Conservation (phyloP, 192 early-diverging fungal genomes). For the Coemansia sp. region DNA sequence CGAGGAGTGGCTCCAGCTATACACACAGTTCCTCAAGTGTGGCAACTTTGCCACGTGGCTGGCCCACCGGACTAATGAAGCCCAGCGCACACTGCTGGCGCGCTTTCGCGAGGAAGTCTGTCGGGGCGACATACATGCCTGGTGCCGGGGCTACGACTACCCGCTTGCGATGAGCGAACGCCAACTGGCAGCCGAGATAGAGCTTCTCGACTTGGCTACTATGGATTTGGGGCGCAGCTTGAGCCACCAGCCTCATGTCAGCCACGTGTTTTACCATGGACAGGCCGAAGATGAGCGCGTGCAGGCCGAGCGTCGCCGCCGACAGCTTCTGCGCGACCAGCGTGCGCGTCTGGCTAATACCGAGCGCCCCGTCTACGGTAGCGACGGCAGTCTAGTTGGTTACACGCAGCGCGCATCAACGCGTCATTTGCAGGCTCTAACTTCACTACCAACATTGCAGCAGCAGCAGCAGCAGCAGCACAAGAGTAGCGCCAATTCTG, state of each 20-base stretch:
- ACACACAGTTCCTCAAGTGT: slow-evolving; percentile 84
- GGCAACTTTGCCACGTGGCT: slow-evolving; percentile 98
- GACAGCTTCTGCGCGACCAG: slow-evolving; percentile 41
- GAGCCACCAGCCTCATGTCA: slow-evolving; percentile 31
- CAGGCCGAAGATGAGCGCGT: slow-evolving; percentile 45
- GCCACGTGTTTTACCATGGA: slow-evolving; percentile 53
- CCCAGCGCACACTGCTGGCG: slow-evolving; percentile 75
- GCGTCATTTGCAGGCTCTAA: not conserved
- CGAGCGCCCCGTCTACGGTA: slow-evolving; percentile 42
- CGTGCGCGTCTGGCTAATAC: slow-evolving; percentile 36
- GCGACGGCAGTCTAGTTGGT: slow-evolving; percentile 49
- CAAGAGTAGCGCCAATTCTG: not conserved
- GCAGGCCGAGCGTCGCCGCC: slow-evolving; percentile 36
- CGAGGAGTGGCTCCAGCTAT: slow-evolving; percentile 69
- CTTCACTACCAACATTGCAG: not conserved
- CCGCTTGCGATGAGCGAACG: slow-evolving; percentile 33
- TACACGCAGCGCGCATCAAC: slow-evolving; percentile 22
- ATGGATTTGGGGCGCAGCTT: slow-evolving; percentile 48
- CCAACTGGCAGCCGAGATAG: slow-evolving; percentile 49
- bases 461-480: slow-evolving; percentile 7
- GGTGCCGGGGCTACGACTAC: slow-evolving; percentile 53
- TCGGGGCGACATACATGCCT: slow-evolving; percentile 48
- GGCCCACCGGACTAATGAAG: slow-evolving; percentile 71
- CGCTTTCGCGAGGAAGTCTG: slow-evolving; percentile 75
- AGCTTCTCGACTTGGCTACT: slow-evolving; percentile 44